Evolutionary conservation across 129 eudicot species (phyloP), one percentile per base, ranked within the genome.

Genomic region (Kitagawia praeruptora): DNA sequence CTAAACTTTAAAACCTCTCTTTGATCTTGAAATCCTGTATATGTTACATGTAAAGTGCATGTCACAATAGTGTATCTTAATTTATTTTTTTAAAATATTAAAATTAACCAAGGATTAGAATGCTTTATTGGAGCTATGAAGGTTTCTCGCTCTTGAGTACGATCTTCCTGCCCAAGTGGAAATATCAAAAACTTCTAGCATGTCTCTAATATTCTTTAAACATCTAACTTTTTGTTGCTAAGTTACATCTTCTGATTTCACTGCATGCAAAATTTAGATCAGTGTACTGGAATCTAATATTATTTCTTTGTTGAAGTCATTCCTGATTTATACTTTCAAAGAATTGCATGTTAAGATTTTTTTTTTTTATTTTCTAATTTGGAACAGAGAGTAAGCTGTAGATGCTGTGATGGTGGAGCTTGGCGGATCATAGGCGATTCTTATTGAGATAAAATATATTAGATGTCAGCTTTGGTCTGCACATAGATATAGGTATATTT

Each of bases 331-430:
- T 66, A 27, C 73, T 67, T 67, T 3, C 23, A 67, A 15, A 31
- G 16, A 64, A 14, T 5, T 14, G 73, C 10, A 67, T 13, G 14
- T 13, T 67, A 28, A 63, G 15, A 34, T 12, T 2, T 13, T 28
- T 1, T 67, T 0, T 13, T 25, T 31, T 31, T 46, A 14, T 46
- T 46, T 46, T 11, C 12, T 2, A 10, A 46, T 46, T 67, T 31
- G 73, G 9, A 67, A 67, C 73, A 67, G 73, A 67, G 73, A 67
- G 73, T 67, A 34, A 67, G 42, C 73, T 67, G 41, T 67, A 67
- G 41, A 34, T 67, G 73, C 41, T 67, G 41, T 31, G 19, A 5
- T 67, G 73, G 73, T 3, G 41, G 73, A 67, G 8, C 23, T 31
- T 67, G 73, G 42, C 3, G 3, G 73, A 67, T 13, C 41, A 67